Base-by-base conservation (phyloP, 2,329 filamentous ascomycete genomes). In the Aureobasidium sp. region DNA sequence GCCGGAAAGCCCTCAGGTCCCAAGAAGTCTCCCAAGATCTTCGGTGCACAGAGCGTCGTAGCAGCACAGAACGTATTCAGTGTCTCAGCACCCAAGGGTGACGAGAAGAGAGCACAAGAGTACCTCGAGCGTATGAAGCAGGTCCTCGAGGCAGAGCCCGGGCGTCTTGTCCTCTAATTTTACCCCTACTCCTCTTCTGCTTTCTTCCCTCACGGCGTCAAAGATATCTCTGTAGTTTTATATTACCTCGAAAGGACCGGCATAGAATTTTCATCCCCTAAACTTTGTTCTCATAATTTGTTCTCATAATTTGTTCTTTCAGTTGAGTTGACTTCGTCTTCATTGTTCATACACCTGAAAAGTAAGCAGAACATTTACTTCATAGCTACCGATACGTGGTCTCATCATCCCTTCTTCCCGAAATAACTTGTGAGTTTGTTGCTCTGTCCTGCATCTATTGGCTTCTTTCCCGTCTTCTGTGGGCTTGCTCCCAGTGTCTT, bases 81-180 rank as follows among this genome's bases (percentile, higher is more conserved):
- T 68, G 78, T 99, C 57, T 86, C 81, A 32, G 92, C 96, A 25
- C 85, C 88, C 42, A 85, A 83, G 75, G 84, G 83, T 9, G 94
- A 99, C 73, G 89, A 92, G 81, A 84, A 86, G 78, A 82, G 91
- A 68, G 94, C 90, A 14, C 81, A 84, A 70, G 81, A 87, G 11
- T 99, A 97, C 77, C 75, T 99, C 66, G 88, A 93, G 76, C 85
- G 90, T 68, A 83, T 97, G 71, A 97, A 96, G 84, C 77, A 81
- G 49, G 86, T 93, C 30, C 75, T 99, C 67, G 90, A 95, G 76
- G 81, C 84, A 66, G 88, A 94, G 75, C 90, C 91, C 14, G 90
- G 86, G 36, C 82, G 86, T 68, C 76, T 96, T 70, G 84, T 95
- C 36, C 70, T 83, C 66, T 82, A 73, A 66, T 27, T 36, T 42